Conservation (phyloP, 805 yeast genomes). For the Maudiozyma turicensis region DNA sequence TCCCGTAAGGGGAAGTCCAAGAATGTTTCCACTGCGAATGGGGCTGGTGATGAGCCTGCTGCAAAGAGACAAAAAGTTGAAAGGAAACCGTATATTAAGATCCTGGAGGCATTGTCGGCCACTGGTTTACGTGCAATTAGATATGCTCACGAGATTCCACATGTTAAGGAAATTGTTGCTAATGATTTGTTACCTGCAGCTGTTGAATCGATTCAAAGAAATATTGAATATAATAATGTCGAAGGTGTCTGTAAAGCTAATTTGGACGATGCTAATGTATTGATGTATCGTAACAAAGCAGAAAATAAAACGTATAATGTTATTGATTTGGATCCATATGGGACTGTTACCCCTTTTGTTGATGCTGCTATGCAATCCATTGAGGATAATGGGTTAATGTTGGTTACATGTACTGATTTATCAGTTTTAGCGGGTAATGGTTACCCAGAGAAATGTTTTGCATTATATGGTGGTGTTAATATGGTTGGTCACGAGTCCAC, state of each 20-base stretch:
- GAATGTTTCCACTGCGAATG: too few relatives aligned
- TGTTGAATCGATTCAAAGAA: constrained; percentile 66
- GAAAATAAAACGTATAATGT: constrained; percentile 56
- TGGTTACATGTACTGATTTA: constrained; percentile 93
- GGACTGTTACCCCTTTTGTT: constrained; percentile 91
- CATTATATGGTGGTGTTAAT: constrained; percentile 88
- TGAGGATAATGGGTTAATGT: constrained; percentile 73
- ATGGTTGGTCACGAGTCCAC: constrained; percentile 69
- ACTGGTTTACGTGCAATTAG: constrained; percentile 91
- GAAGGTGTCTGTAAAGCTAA: constrained; percentile 50
- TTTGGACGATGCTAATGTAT: constrained; percentile 84
- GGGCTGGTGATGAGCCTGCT: background rate
- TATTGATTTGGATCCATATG: constrained; percentile 93
- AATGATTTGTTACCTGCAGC: constrained; percentile 85
- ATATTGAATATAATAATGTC: constrained; percentile 58
- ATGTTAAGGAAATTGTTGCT: constrained; percentile 65
- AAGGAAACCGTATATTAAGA: constrained; percentile 43
- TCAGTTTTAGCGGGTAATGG: constrained; percentile 94
- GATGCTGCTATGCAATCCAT: constrained; percentile 83
- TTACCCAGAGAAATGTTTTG: constrained; percentile 94
- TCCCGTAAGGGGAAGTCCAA: constrained; percentile 12
- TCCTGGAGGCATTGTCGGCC: constrained; percentile 88
- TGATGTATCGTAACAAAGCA: constrained; percentile 47
- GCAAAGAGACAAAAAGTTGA: constrained; percentile 24
- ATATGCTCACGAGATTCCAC: constrained; percentile 84